phyloP scores from a whole-genome alignment of 2,329 filamentous ascomycete species.

The Trichoderma oligosporum region DNA sequence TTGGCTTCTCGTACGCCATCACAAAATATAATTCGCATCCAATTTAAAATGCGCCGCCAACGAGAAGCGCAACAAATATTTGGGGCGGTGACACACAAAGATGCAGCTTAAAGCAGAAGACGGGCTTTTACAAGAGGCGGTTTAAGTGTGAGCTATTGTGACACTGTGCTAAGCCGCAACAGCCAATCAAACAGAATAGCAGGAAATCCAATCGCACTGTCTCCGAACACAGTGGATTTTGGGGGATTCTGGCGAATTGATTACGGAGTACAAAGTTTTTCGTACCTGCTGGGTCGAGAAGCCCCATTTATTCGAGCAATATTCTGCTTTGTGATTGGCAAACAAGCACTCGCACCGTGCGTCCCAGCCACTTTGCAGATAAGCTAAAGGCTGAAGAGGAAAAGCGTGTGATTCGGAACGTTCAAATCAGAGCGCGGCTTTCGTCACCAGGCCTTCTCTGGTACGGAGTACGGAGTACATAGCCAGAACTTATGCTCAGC shows the following conservation, averaged over 20 bases:
- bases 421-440: slow-evolving; percentile 4
- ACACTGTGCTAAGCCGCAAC: not conserved
- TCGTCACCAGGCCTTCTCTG: not conserved
- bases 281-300: slow-evolving; percentile 3
- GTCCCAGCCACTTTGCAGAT: slow-evolving; percentile 5
- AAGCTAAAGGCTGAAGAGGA: not conserved
- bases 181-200: too few relatives aligned
- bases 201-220: not conserved
- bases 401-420: slow-evolving; percentile 10
- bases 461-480: too few relatives aligned
- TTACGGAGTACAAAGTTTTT: not conserved
- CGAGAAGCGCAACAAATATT: too few relatives aligned
- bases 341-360: slow-evolving; percentile 16
- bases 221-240: not conserved
- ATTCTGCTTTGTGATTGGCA: too few relatives aligned
- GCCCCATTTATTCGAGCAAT: not conserved
- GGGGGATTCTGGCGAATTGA: too few relatives aligned
- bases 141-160: not conserved
- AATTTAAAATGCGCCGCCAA: too few relatives aligned
- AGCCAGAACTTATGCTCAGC: slow-evolving; percentile 11
- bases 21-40: too few relatives aligned
- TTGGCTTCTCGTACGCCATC: too few relatives aligned
- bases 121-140: too few relatives aligned
- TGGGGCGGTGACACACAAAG: too few relatives aligned
- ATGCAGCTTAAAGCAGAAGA: too few relatives aligned